These are phyloP conservation scores for Balamuthia mandrillaris DNA, from an alignment of 208 protist species.

Conservation along the genomic window DNA sequence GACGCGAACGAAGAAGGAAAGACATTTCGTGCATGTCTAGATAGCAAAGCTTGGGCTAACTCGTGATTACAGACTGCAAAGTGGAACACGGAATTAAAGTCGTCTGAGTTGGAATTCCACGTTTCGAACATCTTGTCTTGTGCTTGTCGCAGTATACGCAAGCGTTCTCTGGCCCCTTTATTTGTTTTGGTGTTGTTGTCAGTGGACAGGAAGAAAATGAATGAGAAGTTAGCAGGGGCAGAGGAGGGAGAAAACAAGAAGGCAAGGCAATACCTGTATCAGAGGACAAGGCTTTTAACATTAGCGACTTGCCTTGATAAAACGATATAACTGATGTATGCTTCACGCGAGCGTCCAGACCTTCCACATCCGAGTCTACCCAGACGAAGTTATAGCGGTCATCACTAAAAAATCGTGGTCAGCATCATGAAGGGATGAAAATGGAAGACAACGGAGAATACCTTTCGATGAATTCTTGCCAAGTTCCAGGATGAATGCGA, in stretches of 20 bases:
- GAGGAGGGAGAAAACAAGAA: background rate
- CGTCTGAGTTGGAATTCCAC: background rate
- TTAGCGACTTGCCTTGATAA: background rate
- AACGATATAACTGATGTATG: slow-evolving; percentile 8
- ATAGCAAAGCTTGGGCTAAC: no score
- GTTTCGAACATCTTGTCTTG: background rate
- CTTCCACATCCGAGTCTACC: background rate
- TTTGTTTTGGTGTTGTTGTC: background rate
- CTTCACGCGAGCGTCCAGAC: background rate
- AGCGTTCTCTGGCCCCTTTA: background rate
- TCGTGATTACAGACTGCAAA: background rate
- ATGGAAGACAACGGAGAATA: background rate
- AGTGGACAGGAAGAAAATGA: background rate
- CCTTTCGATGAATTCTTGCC: background rate
- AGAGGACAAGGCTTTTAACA: background rate
- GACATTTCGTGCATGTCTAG: no score
- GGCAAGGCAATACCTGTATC: background rate
- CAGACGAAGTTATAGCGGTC: background rate
- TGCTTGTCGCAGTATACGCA: background rate
- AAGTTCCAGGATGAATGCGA: background rate
- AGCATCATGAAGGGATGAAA: background rate
- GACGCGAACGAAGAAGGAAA: no score
- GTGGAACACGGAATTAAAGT: background rate
- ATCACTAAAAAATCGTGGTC: background rate
- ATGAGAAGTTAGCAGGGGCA: background rate